These are phyloP conservation scores for Penicillium macrosclerotiorum DNA, from an alignment of 495 filamentous ascomycete species.

Conservation along the genomic window DNA sequence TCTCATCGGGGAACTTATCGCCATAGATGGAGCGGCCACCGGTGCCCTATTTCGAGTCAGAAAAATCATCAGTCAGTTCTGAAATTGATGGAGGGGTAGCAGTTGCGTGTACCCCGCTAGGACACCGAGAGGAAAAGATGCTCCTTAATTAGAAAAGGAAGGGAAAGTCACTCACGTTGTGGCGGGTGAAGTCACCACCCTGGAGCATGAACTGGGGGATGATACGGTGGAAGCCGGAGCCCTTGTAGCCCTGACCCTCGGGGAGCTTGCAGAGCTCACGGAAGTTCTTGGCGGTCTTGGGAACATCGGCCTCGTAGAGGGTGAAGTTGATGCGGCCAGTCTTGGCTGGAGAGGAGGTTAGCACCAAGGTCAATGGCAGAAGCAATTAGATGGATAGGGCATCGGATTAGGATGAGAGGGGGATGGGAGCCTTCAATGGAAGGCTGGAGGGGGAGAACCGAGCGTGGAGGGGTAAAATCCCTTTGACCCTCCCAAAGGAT, in stretches of 20 bases:
- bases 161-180: constrained; percentile 69
- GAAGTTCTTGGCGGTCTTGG: constrained; percentile 96
- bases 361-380: constrained; percentile 5
- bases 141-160: neutral
- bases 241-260: constrained; percentile 87
- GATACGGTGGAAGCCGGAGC: constrained; percentile 88
- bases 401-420: neutral
- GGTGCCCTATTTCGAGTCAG: constrained; percentile 55
- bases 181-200: constrained; percentile 95
- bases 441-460: constrained; percentile 4
- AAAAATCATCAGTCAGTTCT: too few species aligned
- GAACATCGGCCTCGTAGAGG: constrained; percentile 83
- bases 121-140: neutral
- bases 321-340: constrained; percentile 82
- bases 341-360: constrained; percentile 54
- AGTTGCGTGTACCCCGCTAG: too few species aligned
- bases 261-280: constrained; percentile 91
- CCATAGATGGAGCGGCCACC: constrained; percentile 97
- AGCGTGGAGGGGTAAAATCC: constrained; percentile 15
- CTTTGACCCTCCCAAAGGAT: constrained; percentile 10
- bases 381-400: neutral
- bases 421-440: neutral
- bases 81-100: too few species aligned
- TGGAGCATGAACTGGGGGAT: constrained; percentile 99
- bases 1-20: constrained; percentile 96